Base-by-base conservation (phyloP, 225 moss, liverwort and hornwort species). In the Polytrichum commune region DNA sequence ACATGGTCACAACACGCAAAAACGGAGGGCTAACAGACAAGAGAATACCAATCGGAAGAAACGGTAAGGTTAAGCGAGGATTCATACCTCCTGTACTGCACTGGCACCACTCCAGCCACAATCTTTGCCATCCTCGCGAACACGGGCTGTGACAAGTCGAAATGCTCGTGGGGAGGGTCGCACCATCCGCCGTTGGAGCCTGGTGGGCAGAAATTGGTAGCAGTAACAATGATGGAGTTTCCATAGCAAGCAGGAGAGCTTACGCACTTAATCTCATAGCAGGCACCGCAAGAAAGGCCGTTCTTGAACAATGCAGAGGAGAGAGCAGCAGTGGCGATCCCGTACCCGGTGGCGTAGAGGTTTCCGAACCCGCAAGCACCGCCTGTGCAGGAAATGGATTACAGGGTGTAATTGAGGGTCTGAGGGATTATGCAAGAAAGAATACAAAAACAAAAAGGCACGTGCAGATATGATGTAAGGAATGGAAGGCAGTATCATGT, bases 361-460 rank as follows among this genome's bases (percentile, higher is more conserved):
- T 88, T 88, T 19, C 87, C 82, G 7, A 78, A 88, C 7, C 87
- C 82, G 19, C 87, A 88, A 3, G 87, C 81, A 26, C 84, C 87
- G 23, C 76, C 82, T 81, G 79, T 62, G 75, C 27, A 25, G 13
- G 2, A 20, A 55, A 10, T 4, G 3, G 18, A 67, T 5, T 5
- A 24, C 20, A n/a, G 1, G 6, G 19, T 7, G 22, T 1, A 16
- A 22, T 7, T 24, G 1, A 46, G 25, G 3, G 7, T 0, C 53
- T 46, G 5, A 9, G 18, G 8, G 8, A 67, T 23, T 13, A 18
- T 1, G 6, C 16, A 3, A 19, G 25, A 35, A 63, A 5, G 1
- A 9, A 72, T 46, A 18, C 33, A 7, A 29, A 8, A 8, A 32
- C 27, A 3, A 0, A 19, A 27, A 25, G 61, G 29, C 18, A 10